Evolutionary conservation across 768 basidiomycete genomes (phyloP).

Genomic region (Rhodotorula graminis): DNA sequence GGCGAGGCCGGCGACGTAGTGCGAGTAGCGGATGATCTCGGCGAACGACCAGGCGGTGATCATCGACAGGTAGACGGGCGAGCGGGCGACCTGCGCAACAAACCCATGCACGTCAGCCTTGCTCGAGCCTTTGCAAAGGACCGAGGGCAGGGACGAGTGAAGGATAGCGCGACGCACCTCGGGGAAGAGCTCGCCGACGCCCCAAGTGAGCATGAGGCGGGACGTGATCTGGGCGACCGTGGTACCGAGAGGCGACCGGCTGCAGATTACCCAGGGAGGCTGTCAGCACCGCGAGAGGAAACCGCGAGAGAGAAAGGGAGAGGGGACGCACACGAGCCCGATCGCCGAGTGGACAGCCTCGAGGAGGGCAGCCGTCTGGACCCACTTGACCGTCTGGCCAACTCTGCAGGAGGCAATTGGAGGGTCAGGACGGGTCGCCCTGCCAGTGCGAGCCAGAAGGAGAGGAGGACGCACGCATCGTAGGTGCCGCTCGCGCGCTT

Average conservation of each 20-base stretch:
- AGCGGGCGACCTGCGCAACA: constrained; percentile 53
- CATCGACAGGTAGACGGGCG: constrained; percentile 83
- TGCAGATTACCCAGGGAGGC: too few relatives aligned
- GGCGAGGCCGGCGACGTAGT: constrained; percentile 69
- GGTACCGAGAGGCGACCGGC: constrained; percentile 65
- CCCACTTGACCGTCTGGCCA: constrained; percentile 55
- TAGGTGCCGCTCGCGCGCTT: constrained; percentile 11
- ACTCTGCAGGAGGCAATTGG: not conserved
- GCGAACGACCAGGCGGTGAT: constrained; percentile 85
- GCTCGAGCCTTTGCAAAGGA: not conserved
- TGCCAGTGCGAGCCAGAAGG: not conserved
- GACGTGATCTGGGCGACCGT: constrained; percentile 79
- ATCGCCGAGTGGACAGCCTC: constrained; percentile 77
- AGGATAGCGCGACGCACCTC: constrained; percentile 51
- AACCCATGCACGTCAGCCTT: not conserved
- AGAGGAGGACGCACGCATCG: constrained; percentile 6
- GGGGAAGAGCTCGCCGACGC: constrained; percentile 62
- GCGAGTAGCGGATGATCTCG: constrained; percentile 85
- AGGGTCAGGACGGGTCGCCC: not conserved
- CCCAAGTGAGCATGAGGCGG: constrained; percentile 80
- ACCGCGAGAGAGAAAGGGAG: constrained; percentile 71
- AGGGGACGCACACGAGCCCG: constrained; percentile 71
- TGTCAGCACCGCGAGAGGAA: constrained; percentile 68
- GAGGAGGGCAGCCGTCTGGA: constrained; percentile 76
- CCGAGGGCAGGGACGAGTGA: not conserved